These are phyloP conservation scores for Pythium oligandrum DNA, from an alignment of 352 stramenopile genomes.

Conservation along the genomic window DNA sequence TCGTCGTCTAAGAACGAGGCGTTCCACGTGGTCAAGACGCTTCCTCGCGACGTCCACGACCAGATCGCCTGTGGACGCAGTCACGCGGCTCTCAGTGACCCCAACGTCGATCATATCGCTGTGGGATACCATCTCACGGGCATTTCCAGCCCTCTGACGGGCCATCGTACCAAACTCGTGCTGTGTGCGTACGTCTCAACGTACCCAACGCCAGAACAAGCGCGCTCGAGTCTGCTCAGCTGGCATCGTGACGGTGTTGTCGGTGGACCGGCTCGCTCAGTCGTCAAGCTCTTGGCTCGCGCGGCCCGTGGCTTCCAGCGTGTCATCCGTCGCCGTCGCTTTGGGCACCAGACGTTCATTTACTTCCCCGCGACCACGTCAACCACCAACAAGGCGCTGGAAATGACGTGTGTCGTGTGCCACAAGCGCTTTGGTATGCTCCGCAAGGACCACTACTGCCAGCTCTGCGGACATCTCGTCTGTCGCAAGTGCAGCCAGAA, in stretches of 20 bases:
- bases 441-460: conserved; percentile 50
- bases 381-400: conserved; percentile 6
- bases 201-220: background rate
- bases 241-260: conserved; percentile 11
- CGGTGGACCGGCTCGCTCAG: conserved; percentile 7
- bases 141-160: conserved; percentile 40
- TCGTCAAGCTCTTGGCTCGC: conserved; percentile 39
- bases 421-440: conserved; percentile 46
- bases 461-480: conserved; percentile 55
- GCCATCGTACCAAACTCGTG: conserved; percentile 46
- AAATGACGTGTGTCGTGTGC: conserved; percentile 43
- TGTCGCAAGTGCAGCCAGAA: conserved; percentile 63
- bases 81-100: conserved; percentile 22
- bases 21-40: conserved; percentile 63
- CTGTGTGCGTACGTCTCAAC: conserved; percentile 47
- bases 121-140: conserved; percentile 57
- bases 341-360: conserved; percentile 46
- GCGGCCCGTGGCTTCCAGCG: conserved; percentile 50
- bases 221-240: conserved; percentile 9
- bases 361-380: conserved; percentile 27
- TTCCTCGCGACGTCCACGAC: conserved; percentile 42
- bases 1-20: conserved; percentile 35
- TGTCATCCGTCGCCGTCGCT: conserved; percentile 47
- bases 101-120: conserved; percentile 47
- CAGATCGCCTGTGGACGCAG: conserved; percentile 20